phyloP scores from a whole-genome alignment of 2,329 filamentous ascomycete species.

The Penicillium carneum region DNA sequence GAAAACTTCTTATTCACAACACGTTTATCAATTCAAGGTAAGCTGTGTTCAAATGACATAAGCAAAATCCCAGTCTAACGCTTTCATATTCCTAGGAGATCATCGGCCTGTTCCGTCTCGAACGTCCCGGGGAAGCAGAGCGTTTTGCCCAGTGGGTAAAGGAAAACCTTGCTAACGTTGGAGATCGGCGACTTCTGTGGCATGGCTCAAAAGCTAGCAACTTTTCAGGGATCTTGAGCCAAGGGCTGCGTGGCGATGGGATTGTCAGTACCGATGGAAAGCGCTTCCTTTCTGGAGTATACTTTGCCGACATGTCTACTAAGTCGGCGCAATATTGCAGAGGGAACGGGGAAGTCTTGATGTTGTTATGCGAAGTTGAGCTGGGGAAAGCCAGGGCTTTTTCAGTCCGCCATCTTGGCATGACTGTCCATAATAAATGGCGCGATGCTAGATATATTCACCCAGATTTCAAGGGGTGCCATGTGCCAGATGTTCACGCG shows the following conservation, averaged over 20 bases:
- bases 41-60: neutral
- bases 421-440: constrained; percentile 11
- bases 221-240: constrained; percentile 27
- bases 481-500: constrained; percentile 20
- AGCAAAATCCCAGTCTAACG: neutral
- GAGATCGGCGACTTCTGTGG: constrained; percentile 27
- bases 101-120: constrained; percentile 23
- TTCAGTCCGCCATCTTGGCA: neutral
- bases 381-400: neutral
- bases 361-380: constrained; percentile 33
- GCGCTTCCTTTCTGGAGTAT: constrained; percentile 20
- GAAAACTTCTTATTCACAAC: neutral
- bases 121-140: constrained; percentile 24
- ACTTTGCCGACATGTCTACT: constrained; percentile 25
- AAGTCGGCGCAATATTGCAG: constrained; percentile 23
- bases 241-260: constrained; percentile 22
- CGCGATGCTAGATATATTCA: constrained; percentile 23
- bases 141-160: constrained; percentile 16
- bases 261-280: constrained; percentile 7
- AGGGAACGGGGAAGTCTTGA: neutral
- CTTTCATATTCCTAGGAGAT: constrained; percentile 3
- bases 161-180: neutral
- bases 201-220: constrained; percentile 23
- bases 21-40: neutral
- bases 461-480: constrained; percentile 13